Base-by-base conservation (phyloP, 2,329 filamentous ascomycete genomes). In the Chaetothyriales sp. region DNA sequence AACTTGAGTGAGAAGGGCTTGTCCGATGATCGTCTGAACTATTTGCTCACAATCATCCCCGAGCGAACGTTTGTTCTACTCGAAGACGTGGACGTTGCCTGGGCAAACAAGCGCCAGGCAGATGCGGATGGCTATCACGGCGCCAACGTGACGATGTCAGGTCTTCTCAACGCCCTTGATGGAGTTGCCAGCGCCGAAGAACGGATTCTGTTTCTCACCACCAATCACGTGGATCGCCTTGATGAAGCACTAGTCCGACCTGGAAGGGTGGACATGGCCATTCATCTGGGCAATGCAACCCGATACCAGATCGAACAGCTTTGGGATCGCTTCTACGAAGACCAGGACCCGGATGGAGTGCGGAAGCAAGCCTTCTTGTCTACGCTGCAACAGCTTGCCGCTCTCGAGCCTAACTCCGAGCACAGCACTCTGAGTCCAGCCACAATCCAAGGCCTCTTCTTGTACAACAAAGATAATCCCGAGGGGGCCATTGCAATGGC, bases 131-230 rank as follows among this genome's bases (percentile, higher is more conserved):
- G 89, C 1, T 95, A 94, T 62, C 79, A 76, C 42, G 89, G 89
- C 22, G 83, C 86, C 1, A 92, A 85, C 18, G 89, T 95, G 20
- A 98, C 92, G 0, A 96, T 95, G 62, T 96, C 90, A 0, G 90
- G 90, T 0, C 71, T 96, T 18, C 71, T 96, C 39, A 89, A 89
- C 61, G 84, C 85, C 0, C 67, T 90, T 12, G 92, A 98, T 56
- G 92, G 92, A 1, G 80, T 96, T n/a, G 88, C 88, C 5, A 93
- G 89, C 48, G 86, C 88, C 10, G 92, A 96, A 65, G 90, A 96
- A 70, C 79, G 92, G 49, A 85, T 98, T 55, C 81, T 93, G 1
- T 95, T 98, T 66, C 73, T 94, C 55, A 98, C 92, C 1, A 94
- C 90, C 18, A 98, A 98, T 62, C 87, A 95, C 62, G 80, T 95